Evolutionary conservation across 306 rosid genomes (phyloP).

Genomic region (Gynostemma pentaphyllum): DNA sequence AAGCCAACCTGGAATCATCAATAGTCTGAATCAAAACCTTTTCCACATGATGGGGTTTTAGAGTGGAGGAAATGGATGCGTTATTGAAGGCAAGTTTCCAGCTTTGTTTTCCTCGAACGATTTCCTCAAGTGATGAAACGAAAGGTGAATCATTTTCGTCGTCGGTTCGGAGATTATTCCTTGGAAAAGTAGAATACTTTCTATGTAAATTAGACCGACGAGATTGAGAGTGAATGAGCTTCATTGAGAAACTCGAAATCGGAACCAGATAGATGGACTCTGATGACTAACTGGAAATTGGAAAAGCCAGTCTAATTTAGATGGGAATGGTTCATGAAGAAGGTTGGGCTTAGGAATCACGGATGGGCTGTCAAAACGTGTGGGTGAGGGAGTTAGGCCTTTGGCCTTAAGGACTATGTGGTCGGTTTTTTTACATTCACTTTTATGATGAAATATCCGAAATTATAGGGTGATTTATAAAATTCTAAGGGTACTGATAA

Average conservation of each 20-base stretch:
- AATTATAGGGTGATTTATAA: too few species aligned
- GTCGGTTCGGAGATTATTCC: conserved; percentile 11
- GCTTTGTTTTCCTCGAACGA: conserved; percentile 63
- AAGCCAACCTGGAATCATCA: conserved; percentile 57
- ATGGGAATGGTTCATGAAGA: neutral
- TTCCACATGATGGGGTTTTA: conserved; percentile 61
- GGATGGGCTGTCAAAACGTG: too few species aligned
- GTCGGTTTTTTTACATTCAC: too few species aligned
- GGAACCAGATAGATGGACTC: neutral
- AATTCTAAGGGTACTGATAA: too few species aligned
- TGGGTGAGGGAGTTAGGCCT: too few species aligned
- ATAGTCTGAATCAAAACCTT: conserved; percentile 40
- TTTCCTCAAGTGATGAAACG: conserved; percentile 33
- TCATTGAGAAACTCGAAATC: neutral
- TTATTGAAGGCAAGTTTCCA: conserved; percentile 58
- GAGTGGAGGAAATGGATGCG: conserved; percentile 32
- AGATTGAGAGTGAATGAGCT: conserved; percentile 21
- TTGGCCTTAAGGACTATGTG: too few species aligned
- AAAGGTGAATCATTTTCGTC: conserved; percentile 41
- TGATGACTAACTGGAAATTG: too few species aligned
- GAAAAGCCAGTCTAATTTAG: too few species aligned
- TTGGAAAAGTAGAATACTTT: conserved; percentile 15
- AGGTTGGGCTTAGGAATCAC: neutral
- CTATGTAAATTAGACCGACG: conserved; percentile 15
- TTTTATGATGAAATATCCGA: too few species aligned